phyloP scores from a whole-genome alignment of 2,329 filamentous ascomycete genomes.

The Leptodontidium sp. region DNA sequence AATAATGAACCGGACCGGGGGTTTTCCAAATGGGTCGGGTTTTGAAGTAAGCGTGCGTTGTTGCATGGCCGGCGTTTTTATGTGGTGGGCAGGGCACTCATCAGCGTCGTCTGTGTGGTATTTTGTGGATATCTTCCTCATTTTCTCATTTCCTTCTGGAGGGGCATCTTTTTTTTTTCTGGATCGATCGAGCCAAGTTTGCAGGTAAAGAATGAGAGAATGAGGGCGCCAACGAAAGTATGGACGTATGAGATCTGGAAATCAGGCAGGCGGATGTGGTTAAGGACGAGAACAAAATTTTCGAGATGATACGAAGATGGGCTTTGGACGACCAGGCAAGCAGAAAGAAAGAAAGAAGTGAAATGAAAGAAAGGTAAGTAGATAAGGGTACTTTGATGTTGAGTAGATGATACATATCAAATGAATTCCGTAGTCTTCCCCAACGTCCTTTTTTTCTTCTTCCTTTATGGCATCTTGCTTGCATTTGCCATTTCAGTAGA shows the following conservation, averaged over 20 bases:
- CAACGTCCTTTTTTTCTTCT: too few species aligned
- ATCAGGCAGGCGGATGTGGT: not conserved
- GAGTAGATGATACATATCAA: conserved; percentile 33
- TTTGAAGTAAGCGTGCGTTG: conserved; percentile 38
- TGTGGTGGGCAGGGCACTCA: conserved; percentile 11
- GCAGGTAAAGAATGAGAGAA: not conserved
- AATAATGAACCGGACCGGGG: conserved; percentile 22
- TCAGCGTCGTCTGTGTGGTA: conserved; percentile 16
- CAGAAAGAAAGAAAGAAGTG: too few species aligned
- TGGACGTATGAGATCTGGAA: not conserved
- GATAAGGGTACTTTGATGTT: conserved; percentile 19
- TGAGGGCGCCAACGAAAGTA: not conserved
- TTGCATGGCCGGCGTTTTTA: conserved; percentile 40
- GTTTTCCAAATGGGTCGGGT: conserved; percentile 12
- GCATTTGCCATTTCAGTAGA: too few species aligned
- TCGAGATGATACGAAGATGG: conserved; percentile 10
- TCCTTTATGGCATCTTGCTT: too few species aligned
- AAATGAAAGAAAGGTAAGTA: conserved; percentile 5
- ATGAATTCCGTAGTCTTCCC: conserved; percentile 20
- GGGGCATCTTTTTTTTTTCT: not conserved
- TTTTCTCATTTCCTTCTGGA: conserved; percentile 11
- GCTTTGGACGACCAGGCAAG: conserved; percentile 5
- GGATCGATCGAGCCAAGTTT: not conserved
- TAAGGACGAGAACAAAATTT: not conserved
- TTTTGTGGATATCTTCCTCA: conserved; percentile 18